These are phyloP conservation scores for Penicillium freii DNA, from an alignment of 2,329 filamentous ascomycete genomes.

Conservation along the genomic window DNA sequence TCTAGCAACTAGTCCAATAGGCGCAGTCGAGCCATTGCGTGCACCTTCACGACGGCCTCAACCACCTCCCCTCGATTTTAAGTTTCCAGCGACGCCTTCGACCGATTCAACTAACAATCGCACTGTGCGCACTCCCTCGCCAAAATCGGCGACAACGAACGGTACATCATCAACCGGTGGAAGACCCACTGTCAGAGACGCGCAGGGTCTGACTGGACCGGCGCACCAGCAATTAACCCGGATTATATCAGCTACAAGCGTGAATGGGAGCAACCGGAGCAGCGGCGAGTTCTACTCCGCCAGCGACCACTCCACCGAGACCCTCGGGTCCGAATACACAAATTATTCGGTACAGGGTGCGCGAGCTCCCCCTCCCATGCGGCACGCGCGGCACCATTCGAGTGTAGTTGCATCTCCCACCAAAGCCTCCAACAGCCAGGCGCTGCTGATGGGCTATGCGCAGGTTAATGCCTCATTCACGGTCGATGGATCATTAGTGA, in stretches of 20 bases:
- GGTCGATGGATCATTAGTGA: conserved; percentile 85
- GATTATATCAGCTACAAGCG: conserved; percentile 74
- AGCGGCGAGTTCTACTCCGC: conserved; percentile 93
- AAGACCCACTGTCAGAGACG: conserved; percentile 26
- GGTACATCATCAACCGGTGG: conserved; percentile 12
- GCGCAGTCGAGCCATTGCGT: conserved; percentile 41
- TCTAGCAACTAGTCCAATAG: conserved; percentile 33
- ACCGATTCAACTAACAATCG: conserved; percentile 27
- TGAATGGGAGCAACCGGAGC: conserved; percentile 76
- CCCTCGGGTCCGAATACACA: conserved; percentile 82
- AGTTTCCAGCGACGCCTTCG: conserved; percentile 52
- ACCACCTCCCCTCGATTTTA: conserved; percentile 51
- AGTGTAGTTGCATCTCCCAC: conserved; percentile 32
- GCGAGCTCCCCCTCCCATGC: conserved; percentile 43
- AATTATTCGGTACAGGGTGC: conserved; percentile 51
- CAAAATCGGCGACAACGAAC: conserved; percentile 29
- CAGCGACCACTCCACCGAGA: conserved; percentile 94
- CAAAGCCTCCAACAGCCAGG: conserved; percentile 52
- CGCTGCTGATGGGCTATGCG: conserved; percentile 96
- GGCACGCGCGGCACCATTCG: conserved; percentile 47
- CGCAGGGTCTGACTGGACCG: conserved; percentile 27
- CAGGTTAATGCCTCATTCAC: conserved; percentile 91
- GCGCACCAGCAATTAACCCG: conserved; percentile 52
- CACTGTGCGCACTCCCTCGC: conserved; percentile 30
- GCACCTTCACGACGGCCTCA: conserved; percentile 40